Conservation (phyloP, 2,329 filamentous ascomycete species). For the Diplocarpon rosae region DNA sequence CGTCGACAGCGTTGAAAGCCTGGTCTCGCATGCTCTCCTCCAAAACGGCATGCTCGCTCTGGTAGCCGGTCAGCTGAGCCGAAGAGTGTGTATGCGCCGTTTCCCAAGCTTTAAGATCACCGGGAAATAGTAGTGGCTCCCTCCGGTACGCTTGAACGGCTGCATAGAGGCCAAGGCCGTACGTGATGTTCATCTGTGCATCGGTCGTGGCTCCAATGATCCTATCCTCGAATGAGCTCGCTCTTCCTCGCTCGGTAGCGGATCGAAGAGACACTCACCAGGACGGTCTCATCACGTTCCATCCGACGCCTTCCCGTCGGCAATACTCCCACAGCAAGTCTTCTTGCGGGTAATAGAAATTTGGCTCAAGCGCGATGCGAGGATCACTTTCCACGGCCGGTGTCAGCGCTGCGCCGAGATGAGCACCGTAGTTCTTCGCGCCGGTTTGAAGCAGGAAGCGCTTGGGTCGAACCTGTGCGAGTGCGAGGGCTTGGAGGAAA, state of each 20-base stretch:
- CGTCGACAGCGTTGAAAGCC: constrained; percentile 39
- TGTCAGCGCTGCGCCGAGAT: constrained; percentile 24
- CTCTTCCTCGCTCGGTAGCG: too few species aligned
- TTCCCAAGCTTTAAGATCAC: constrained; percentile 35
- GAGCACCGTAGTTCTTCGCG: constrained; percentile 25
- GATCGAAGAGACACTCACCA: constrained; percentile 7
- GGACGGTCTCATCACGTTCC: constrained; percentile 37
- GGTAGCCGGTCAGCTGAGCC: constrained; percentile 37
- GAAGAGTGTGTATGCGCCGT: constrained; percentile 31
- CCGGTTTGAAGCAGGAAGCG: constrained; percentile 23
- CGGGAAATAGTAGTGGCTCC: constrained; percentile 33
- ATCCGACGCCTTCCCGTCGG: constrained; percentile 27
- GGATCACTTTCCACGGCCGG: constrained; percentile 37
- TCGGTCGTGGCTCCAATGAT: constrained; percentile 38
- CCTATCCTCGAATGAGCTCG: constrained; percentile 5
- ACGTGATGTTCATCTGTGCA: constrained; percentile 38
- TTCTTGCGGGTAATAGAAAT: constrained; percentile 46
- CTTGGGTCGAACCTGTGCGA: constrained; percentile 2
- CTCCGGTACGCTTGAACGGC: constrained; percentile 34
- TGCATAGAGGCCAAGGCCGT: constrained; percentile 39
- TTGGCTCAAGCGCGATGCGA: constrained; percentile 34
- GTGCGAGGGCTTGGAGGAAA: constrained; percentile 1
- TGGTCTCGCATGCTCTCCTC: constrained; percentile 32
- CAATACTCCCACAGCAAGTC: constrained; percentile 36
- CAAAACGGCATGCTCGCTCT: constrained; percentile 39